These are phyloP conservation scores for Elongisporangium prolatum DNA, from an alignment of 352 stramenopile species.

Conservation along the genomic window DNA sequence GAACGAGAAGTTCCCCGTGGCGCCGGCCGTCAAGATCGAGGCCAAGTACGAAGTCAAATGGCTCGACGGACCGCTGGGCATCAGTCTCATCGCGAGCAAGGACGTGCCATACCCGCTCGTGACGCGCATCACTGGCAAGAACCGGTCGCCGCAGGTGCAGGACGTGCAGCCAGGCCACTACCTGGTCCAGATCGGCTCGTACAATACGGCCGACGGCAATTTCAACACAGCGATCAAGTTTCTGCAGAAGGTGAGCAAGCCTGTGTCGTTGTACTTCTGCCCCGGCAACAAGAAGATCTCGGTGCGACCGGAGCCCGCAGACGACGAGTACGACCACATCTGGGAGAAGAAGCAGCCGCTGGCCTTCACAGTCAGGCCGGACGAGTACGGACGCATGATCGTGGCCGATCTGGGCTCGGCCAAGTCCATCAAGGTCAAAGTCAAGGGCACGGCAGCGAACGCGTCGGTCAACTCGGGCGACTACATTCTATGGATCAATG, in stretches of 20 bases:
- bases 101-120: conserved; percentile 84
- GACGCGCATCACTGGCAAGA: conserved; percentile 86
- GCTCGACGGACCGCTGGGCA: conserved; percentile 79
- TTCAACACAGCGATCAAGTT: conserved; percentile 90
- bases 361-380: conserved; percentile 74
- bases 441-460: conserved; percentile 52
- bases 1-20: conserved; percentile 61
- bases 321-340: conserved; percentile 82
- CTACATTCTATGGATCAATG: conserved; percentile 79
- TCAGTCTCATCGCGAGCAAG: conserved; percentile 86
- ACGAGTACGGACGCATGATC: conserved; percentile 59
- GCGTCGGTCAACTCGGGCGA: conserved; percentile 59
- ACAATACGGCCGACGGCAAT: conserved; percentile 79
- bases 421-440: conserved; percentile 85
- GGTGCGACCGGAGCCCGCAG: conserved; percentile 49
- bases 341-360: conserved; percentile 89
- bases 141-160: conserved; percentile 81
- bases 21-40: conserved; percentile 70
- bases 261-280: conserved; percentile 80
- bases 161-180: conserved; percentile 86
- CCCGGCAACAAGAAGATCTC: conserved; percentile 79
- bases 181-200: conserved; percentile 81
- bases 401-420: conserved; percentile 77
- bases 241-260: conserved; percentile 83
- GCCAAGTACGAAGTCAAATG: conserved; percentile 87